Evolutionary conservation across 805 yeast genomes (phyloP), one percentile per base, ranked within the genome.

Genomic region (Myxozyma lipomycoides): DNA sequence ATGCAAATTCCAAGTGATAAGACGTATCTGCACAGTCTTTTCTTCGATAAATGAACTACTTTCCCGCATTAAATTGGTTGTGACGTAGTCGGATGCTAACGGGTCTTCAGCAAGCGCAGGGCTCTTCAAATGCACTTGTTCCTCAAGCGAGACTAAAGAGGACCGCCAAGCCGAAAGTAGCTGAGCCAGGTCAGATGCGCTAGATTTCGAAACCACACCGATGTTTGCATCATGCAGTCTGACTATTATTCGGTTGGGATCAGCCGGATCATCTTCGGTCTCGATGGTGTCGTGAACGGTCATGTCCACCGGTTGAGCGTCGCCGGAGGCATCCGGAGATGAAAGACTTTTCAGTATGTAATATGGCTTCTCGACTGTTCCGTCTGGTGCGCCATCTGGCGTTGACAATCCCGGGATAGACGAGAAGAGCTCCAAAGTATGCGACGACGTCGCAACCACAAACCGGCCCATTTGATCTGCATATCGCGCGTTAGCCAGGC

Each of bases 1-100:
- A 44, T 64, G 67, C 12, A 66, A 51, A 28, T 66, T 66, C 70
- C 70, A 66, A 6, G 68, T 63, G 36, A 66, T 46, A 5, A 56
- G 53, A 19, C 61, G 47, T 37, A 66, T 49, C 24, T 49, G 51
- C 18, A 66, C 41, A 9, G 53, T 45, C 26, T 52, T 47, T 15
- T 60, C 59, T 26, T 45, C 51, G 21, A 61, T 28, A 34, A 49
- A 59, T 12, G 46, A 39, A 32, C 52, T 56, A 21, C 50, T 45
- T 28, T 44, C 41, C 25, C 38, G 56, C 25, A 47, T 49, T 36
- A 55, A 55, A 10, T 40, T 46, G 15, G 57, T 41, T 3, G 58
- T 46, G 15, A 54, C 43, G 41, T 54, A 54, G 45, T 52, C 58
- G 3, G 56, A 51, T 22, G 22, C 36, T 12, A 54, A 39, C 15